phyloP scores from a whole-genome alignment of 495 filamentous ascomycete genomes.

The Penicillium taxi region DNA sequence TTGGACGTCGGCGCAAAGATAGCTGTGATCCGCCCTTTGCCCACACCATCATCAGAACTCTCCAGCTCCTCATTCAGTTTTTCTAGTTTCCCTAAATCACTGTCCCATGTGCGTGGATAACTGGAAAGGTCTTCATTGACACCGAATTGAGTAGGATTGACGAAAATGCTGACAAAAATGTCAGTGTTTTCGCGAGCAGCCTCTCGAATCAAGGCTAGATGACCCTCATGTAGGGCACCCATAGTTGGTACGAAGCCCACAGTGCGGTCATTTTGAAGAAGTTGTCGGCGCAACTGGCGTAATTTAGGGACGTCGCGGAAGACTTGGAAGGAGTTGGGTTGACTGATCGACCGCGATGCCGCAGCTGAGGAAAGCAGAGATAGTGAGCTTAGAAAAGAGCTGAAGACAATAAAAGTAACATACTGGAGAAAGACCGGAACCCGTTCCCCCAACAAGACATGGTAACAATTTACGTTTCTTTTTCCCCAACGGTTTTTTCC shows the following conservation, averaged over 20 bases:
- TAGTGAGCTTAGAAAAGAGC: slow-evolving; percentile 12
- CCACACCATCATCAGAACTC: slow-evolving; percentile 5
- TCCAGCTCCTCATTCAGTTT: slow-evolving; percentile 62
- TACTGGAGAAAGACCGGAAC: slow-evolving; percentile 24
- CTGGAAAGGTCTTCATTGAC: slow-evolving; percentile 76
- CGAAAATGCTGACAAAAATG: slow-evolving; percentile 83
- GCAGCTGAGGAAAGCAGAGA: slow-evolving; percentile 21
- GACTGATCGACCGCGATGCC: slow-evolving; percentile 16
- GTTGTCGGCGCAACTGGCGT: slow-evolving; percentile 60
- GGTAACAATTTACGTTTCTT: slow-evolving; percentile 1
- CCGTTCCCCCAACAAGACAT: slow-evolving; percentile 25
- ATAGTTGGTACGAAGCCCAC: slow-evolving; percentile 93
- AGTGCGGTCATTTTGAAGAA: slow-evolving; percentile 58
- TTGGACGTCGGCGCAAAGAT: slow-evolving; percentile 77
- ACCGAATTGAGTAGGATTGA: slow-evolving; percentile 96
- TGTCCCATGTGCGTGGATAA: slow-evolving; percentile 87
- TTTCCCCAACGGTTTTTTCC: too few species aligned
- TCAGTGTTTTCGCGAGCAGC: slow-evolving; percentile 77
- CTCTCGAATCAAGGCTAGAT: slow-evolving; percentile 76
- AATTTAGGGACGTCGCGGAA: slow-evolving; percentile 65
- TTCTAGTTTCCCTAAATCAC: slow-evolving; percentile 59
- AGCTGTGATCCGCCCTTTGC: slow-evolving; percentile 61
- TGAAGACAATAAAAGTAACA: slow-evolving; percentile 5
- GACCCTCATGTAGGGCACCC: slow-evolving; percentile 90
- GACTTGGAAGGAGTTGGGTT: slow-evolving; percentile 49